Percentiles rank a stretch among this genome's conserved stretches.
These are phyloP conservation scores for Setaria viridis DNA, from an alignment of 202 grass and related monocot genomes.

Conservation along the genomic window DNA sequence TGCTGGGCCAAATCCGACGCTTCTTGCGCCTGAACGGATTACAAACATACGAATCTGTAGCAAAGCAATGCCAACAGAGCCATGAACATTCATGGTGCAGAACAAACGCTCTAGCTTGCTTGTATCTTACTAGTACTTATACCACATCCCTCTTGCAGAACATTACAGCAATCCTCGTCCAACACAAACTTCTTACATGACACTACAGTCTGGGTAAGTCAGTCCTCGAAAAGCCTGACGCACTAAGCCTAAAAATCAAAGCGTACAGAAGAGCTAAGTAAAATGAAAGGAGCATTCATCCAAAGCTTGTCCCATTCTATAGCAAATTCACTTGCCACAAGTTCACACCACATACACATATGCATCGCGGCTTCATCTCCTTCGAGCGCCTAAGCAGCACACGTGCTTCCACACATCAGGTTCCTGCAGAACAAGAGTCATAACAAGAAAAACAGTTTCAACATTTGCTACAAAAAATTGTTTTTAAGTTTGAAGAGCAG, in stretches of 20 bases:
- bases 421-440: slow-evolving; percentile 20
- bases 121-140: slow-evolving; percentile 16
- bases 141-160: slow-evolving; percentile 33
- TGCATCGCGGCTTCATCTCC: neutral
- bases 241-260: slow-evolving; percentile 8
- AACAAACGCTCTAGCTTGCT: neutral
- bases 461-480: neutral
- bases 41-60: neutral
- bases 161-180: slow-evolving; percentile 32
- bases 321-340: slow-evolving; percentile 55
- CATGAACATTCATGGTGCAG: neutral
- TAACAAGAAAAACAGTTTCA: neutral
- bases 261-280: neutral
- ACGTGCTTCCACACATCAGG: slow-evolving; percentile 55
- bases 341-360: slow-evolving; percentile 7
- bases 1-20: no score
- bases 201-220: neutral
- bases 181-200: slow-evolving; percentile 47
- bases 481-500: neutral
- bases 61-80: neutral
- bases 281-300: neutral
- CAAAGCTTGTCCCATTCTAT: slow-evolving; percentile 1
- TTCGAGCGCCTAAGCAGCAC: slow-evolving; percentile 41
- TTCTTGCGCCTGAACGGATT: neutral
- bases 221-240: slow-evolving; percentile 11